A percentile compares a stretch with the other conserved stretches of the same genome.
Evolutionary conservation across 352 stramenopile genomes (phyloP).

Genomic region (Phytopythium chamaehyphon): DNA sequence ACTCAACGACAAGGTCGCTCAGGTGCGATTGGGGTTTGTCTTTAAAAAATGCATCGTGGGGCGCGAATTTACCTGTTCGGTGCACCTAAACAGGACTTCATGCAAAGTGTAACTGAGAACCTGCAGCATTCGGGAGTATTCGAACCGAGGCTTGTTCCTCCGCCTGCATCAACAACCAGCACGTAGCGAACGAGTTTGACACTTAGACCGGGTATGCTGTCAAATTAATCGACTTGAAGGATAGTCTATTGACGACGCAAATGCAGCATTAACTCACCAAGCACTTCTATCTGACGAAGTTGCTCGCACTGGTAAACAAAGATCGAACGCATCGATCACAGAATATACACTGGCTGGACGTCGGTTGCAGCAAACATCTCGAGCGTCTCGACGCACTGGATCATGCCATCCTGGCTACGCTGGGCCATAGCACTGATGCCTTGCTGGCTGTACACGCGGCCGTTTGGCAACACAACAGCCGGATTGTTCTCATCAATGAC

Average conservation of each 20-base stretch:
- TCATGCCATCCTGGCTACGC: constrained; percentile 37
- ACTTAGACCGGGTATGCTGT: not conserved
- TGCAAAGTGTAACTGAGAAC: constrained; percentile 73
- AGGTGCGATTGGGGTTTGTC: constrained; percentile 17
- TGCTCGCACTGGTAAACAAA: not conserved
- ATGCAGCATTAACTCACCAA: no score
- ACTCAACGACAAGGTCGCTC: constrained; percentile 59
- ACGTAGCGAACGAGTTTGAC: not conserved
- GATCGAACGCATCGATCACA: constrained; percentile 21
- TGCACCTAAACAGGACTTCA: constrained; percentile 53
- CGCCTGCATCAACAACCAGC: constrained; percentile 8
- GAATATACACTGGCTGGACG: constrained; percentile 78
- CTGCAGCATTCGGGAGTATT: constrained; percentile 74
- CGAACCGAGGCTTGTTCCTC: constrained; percentile 17
- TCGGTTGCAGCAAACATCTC: constrained; percentile 54
- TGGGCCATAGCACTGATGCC: constrained; percentile 59
- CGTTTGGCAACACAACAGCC: constrained; percentile 75
- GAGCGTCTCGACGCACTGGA: constrained; percentile 73
- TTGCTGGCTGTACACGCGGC: constrained; percentile 77
- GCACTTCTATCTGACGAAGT: not conserved
- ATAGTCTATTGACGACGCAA: no score
- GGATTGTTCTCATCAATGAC: constrained; percentile 88
- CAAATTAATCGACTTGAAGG: no score
- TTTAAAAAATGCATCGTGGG: no score
- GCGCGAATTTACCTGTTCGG: no score